Conservation (phyloP, 345 rosid species). For the Acer saccharum region DNA sequence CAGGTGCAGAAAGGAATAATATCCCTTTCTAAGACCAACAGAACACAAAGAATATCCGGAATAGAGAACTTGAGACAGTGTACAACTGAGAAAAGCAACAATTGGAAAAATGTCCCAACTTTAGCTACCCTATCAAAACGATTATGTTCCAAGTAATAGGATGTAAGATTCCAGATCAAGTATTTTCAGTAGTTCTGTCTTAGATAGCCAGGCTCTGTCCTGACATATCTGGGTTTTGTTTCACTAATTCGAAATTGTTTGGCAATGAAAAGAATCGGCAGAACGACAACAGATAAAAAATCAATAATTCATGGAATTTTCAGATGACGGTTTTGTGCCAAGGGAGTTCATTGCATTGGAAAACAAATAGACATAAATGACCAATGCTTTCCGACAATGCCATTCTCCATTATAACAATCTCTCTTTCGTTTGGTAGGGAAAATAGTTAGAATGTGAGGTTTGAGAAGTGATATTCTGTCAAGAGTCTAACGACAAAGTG, state of each 20-base stretch:
- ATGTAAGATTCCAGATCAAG: too few relatives aligned
- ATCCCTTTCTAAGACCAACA: too few relatives aligned
- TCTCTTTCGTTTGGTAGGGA: background rate
- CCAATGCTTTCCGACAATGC: too few relatives aligned
- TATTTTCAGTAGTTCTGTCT: too few relatives aligned
- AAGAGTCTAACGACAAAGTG: background rate
- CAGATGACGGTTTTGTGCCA: too few relatives aligned
- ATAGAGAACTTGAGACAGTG: background rate
- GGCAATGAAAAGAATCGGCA: too few relatives aligned
- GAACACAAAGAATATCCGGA: background rate
- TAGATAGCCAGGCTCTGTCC: too few relatives aligned
- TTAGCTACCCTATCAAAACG: background rate
- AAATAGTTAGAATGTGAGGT: background rate
- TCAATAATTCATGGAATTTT: too few relatives aligned
- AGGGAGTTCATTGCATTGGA: background rate
- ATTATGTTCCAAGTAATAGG: background rate
- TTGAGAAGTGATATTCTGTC: background rate
- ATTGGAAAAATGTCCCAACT: background rate
- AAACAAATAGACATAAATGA: background rate
- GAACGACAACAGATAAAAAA: too few relatives aligned
- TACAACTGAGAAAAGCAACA: background rate
- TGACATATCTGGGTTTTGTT: too few relatives aligned
- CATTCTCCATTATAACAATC: background rate
- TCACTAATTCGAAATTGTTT: too few relatives aligned
- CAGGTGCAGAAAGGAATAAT: background rate